Evolutionary conservation across 371 early-diverging fungal species (phyloP).

Genomic region (Mucor indicus): DNA sequence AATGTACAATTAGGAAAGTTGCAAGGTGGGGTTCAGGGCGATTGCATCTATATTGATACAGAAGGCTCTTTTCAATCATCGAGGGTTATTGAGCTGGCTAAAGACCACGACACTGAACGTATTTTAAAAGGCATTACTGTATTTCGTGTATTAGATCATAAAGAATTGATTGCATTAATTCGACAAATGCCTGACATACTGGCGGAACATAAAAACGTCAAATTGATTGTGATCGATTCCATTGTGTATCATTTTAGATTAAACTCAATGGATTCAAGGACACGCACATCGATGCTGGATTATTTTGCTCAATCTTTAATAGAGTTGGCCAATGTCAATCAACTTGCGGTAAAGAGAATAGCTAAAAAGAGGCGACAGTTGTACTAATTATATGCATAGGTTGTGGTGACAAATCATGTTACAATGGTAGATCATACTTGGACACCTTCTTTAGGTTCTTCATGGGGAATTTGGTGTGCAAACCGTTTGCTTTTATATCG

Average conservation of each 20-base stretch:
- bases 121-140: slow-evolving; percentile 47
- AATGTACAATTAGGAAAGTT: slow-evolving; percentile 47
- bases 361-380: not conserved
- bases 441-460: slow-evolving; percentile 15
- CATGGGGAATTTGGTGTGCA: slow-evolving; percentile 19
- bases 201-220: slow-evolving; percentile 38
- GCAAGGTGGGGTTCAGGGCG: slow-evolving; percentile 43
- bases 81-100: slow-evolving; percentile 42
- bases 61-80: slow-evolving; percentile 58
- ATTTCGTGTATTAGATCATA: slow-evolving; percentile 48
- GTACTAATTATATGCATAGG: not conserved
- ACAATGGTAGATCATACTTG: slow-evolving; percentile 6
- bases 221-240: slow-evolving; percentile 61
- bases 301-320: slow-evolving; percentile 45
- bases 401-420: slow-evolving; percentile 19
- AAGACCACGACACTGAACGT: slow-evolving; percentile 1
- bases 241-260: slow-evolving; percentile 65
- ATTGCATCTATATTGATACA: slow-evolving; percentile 71
- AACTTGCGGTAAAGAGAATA: slow-evolving; percentile 36
- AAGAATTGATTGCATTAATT: slow-evolving; percentile 52
- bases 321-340: slow-evolving; percentile 35
- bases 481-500: slow-evolving; percentile 19
- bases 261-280: slow-evolving; percentile 39
- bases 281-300: slow-evolving; percentile 44
- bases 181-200: slow-evolving; percentile 52